A percentile compares a stretch with the other conserved stretches of the same genome.
Evolutionary conservation across 1,284 basidiomycete species (phyloP).

Genomic region (Malassezia globosa): DNA sequence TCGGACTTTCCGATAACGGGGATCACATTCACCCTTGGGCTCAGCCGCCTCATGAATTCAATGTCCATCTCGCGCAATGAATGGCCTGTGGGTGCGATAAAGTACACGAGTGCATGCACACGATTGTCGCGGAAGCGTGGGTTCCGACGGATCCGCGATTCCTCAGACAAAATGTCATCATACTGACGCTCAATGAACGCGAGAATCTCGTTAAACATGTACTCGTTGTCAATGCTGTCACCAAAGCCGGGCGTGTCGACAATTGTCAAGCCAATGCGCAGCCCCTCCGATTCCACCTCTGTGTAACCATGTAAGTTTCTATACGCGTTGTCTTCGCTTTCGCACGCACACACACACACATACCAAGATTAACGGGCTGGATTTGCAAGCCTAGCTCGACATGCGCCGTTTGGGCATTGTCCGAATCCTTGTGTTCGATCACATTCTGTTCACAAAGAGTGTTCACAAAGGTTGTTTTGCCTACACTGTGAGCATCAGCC

Average conservation of each 20-base stretch:
- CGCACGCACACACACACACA: too few relatives aligned
- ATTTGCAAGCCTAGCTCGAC: slow-evolving; percentile 89
- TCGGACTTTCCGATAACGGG: slow-evolving; percentile 97
- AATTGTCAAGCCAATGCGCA: slow-evolving; percentile 92
- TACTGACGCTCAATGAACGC: slow-evolving; percentile 97
- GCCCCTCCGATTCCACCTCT: slow-evolving; percentile 98
- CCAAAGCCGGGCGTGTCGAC: slow-evolving; percentile 98
- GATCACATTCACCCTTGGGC: slow-evolving; percentile 75
- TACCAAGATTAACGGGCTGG: slow-evolving; percentile 86
- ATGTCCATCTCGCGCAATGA: slow-evolving; percentile 95
- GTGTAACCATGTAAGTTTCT: slow-evolving; percentile 7
- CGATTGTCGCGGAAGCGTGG: slow-evolving; percentile 93
- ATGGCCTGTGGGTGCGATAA: slow-evolving; percentile 86
- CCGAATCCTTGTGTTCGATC: slow-evolving; percentile 62
- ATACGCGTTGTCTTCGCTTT: neutral
- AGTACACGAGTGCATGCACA: slow-evolving; percentile 85
- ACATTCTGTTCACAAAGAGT: slow-evolving; percentile 49
- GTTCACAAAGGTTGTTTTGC: slow-evolving; percentile 46
- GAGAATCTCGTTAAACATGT: slow-evolving; percentile 63
- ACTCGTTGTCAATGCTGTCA: slow-evolving; percentile 97
- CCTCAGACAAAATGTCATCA: slow-evolving; percentile 96
- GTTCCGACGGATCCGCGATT: slow-evolving; percentile 98
- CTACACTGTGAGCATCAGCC: slow-evolving; percentile 9
- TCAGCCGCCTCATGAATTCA: slow-evolving; percentile 50
- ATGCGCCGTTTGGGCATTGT: slow-evolving; percentile 78